Base-by-base conservation (phyloP, 1,284 basidiomycete species). In the Ganoderma multipileum region DNA sequence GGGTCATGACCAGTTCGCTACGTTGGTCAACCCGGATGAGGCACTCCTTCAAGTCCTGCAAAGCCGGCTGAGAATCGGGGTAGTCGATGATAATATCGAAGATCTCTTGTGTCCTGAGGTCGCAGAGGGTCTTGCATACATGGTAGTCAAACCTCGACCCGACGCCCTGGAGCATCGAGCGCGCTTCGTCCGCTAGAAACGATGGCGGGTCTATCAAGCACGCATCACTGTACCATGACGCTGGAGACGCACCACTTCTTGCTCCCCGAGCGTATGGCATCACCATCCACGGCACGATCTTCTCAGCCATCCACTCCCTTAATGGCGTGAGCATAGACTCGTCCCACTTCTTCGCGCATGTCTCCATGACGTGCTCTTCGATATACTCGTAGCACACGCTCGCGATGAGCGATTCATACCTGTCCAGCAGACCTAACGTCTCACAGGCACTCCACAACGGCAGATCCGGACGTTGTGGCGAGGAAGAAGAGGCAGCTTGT, bases 41-140 rank as follows among this genome's bases (percentile, higher is more conserved):
- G 78, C 93, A 95, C 75, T 93, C 90, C 89, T 90, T 92, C 38
- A 99, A 85, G 79, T 99, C 98, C 67, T 93, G 86, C n/a, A 99
- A 82, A 0, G 96, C 96, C 1, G 91, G 88, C 70, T 85, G 84
- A 0, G 97, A 98, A 67, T 96, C 93, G 0, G 98, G 97, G 74
- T 91, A 98, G 75, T 96, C 94, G 60, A 97, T 91, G 68, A 99
- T 97, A 67, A 99, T 97, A 73, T 98, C 95, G 76, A 98, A 99
- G 23, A 99, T 91, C 80, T 99, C 95, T 62, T 85, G 85, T 0
- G 92, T 95, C 54, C 95, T 96, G 33, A 97, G 81, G 76, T 96
- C 92, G 74, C 93, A 95, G 47, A 98, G 83, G 0, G 91, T 93
- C 81, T 95, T 96, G 79, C 94, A 95, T 73, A 97, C 89, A 73